Percentiles rank a stretch among this genome's conserved stretches.
Conservation (phyloP, 23 red algal genomes). For the Gracilaria domingensis region DNA sequence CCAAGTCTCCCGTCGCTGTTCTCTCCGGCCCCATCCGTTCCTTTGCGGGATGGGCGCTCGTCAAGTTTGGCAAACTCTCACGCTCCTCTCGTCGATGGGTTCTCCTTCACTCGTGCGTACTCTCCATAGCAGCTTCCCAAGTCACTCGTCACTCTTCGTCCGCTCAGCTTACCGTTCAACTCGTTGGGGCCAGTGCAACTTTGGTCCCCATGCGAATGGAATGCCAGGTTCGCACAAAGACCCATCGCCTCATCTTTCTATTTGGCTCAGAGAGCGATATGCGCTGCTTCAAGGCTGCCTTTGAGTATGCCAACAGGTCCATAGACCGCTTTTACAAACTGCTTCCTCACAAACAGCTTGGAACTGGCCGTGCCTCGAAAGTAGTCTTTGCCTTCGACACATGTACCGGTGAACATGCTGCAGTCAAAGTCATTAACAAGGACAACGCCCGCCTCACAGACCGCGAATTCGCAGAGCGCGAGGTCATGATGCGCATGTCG, state of each 20-base stretch:
- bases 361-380: constrained; percentile 44
- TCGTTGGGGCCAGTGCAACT: constrained; percentile 5
- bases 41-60: constrained; percentile 63
- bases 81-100: constrained; percentile 62
- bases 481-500: constrained; percentile 75
- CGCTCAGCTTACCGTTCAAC: constrained; percentile 18
- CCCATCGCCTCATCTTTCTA: constrained; percentile 55
- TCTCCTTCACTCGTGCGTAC: constrained; percentile 31
- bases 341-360: constrained; percentile 45
- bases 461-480: constrained; percentile 68
- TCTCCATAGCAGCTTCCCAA: constrained; percentile 29
- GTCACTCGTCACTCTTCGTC: constrained; percentile 30
- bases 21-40: constrained; percentile 70
- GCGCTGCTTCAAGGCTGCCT: constrained; percentile 52
- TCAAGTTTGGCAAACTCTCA: constrained; percentile 33
- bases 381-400: constrained; percentile 75
- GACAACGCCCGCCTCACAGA: constrained; percentile 58
- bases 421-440: constrained; percentile 76
- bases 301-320: constrained; percentile 62
- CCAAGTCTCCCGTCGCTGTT: constrained; percentile 55
- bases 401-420: constrained; percentile 60
- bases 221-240: constrained; percentile 41
- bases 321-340: constrained; percentile 56
- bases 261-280: constrained; percentile 61
- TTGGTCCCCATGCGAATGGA: constrained; percentile 18